These are phyloP conservation scores for Rhizopogon vulgaris DNA, from an alignment of 768 basidiomycete species.

Conservation along the genomic window DNA sequence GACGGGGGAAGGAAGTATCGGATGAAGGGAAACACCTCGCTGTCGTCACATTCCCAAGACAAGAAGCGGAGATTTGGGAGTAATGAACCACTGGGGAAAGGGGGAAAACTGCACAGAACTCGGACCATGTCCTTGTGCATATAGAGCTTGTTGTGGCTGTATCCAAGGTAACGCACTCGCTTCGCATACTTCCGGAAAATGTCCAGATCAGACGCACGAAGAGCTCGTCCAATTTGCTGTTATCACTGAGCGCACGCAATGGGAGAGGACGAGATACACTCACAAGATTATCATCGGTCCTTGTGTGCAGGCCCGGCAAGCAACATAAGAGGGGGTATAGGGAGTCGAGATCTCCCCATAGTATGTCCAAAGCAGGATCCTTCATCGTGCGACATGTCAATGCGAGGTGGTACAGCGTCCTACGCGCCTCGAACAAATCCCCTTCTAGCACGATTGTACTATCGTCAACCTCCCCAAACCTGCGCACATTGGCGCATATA, in stretches of 20 bases:
- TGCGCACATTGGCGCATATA: neutral
- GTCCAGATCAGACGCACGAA: neutral
- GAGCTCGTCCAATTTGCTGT: neutral
- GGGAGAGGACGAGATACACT: neutral
- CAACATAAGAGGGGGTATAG: neutral
- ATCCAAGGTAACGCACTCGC: slow-evolving; percentile 2
- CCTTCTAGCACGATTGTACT: neutral
- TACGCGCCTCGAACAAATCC: neutral
- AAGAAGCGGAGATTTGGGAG: slow-evolving; percentile 2
- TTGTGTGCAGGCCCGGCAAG: neutral
- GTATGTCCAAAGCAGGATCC: slow-evolving; percentile 1
- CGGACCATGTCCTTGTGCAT: neutral
- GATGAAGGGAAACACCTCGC: neutral
- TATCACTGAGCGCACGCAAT: neutral
- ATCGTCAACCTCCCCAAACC: neutral
- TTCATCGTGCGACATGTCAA: slow-evolving; percentile 2
- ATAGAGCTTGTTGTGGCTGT: neutral
- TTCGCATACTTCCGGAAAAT: slow-evolving; percentile 4
- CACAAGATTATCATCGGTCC: neutral
- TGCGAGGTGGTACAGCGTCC: neutral
- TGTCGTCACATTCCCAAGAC: neutral
- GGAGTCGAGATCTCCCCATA: slow-evolving; percentile 2
- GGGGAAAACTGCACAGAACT: slow-evolving; percentile 2
- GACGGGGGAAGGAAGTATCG: slow-evolving; percentile 1
- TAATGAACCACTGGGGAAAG: neutral